Evolutionary conservation across 2,329 filamentous ascomycete species (phyloP).

Genomic region (Paramyrothecium sp.): DNA sequence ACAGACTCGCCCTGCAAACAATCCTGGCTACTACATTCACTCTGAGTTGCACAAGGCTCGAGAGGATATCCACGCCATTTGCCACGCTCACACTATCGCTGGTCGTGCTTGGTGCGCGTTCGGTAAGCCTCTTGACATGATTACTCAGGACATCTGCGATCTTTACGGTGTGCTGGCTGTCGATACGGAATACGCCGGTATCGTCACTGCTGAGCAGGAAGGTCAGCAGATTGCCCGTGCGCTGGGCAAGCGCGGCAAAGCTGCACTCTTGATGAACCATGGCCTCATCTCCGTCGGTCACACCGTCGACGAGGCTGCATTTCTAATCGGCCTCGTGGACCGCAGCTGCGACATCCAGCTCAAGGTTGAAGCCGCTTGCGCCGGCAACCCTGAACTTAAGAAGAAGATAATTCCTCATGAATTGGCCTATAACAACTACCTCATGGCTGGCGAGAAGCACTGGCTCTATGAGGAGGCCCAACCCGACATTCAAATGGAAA

Average conservation of each 20-base stretch:
- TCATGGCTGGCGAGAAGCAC: constrained; percentile 45
- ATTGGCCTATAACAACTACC: constrained; percentile 35
- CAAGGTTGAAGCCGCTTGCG: constrained; percentile 62
- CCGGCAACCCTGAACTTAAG: constrained; percentile 35
- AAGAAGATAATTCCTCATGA: constrained; percentile 40
- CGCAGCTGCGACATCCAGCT: constrained; percentile 58
- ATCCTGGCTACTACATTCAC: constrained; percentile 70
- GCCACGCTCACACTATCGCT: constrained; percentile 65
- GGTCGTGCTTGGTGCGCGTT: constrained; percentile 70
- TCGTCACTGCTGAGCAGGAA: constrained; percentile 61
- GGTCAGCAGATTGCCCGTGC: constrained; percentile 62
- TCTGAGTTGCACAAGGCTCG: constrained; percentile 65
- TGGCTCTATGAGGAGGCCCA: constrained; percentile 45
- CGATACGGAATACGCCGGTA: constrained; percentile 56
- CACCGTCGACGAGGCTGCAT: constrained; percentile 74
- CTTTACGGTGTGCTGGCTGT: constrained; percentile 62
- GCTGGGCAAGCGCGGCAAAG: constrained; percentile 57
- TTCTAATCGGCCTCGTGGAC: constrained; percentile 67
- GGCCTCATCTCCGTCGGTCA: constrained; percentile 68
- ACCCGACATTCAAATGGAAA: constrained; percentile 44
- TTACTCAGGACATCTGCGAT: constrained; percentile 66
- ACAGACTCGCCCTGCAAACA: constrained; percentile 56
- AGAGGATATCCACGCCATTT: constrained; percentile 63
- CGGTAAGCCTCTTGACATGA: constrained; percentile 64
- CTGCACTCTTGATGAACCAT: constrained; percentile 68